Evolutionary conservation across 202 grass and related monocot species (phyloP).

Genomic region (Eragrostis tef): DNA sequence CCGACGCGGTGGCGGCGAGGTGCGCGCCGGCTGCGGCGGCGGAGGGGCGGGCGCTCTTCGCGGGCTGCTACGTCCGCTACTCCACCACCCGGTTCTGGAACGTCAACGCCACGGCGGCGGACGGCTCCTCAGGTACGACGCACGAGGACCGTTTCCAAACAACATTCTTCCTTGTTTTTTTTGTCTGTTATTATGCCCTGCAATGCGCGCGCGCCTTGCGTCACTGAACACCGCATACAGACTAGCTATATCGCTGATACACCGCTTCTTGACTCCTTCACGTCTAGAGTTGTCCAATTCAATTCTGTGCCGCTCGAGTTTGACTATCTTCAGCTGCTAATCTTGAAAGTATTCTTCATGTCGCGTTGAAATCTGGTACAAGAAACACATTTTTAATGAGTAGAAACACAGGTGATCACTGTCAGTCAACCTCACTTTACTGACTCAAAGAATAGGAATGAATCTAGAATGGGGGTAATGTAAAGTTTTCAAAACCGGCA

Average conservation of each 20-base stretch:
- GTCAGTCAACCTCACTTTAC: background rate
- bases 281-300: background rate
- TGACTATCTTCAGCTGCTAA: conserved; percentile 19
- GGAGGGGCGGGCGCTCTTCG: conserved; percentile 67
- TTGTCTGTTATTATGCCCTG: no score
- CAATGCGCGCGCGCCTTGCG: no score
- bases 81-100: conserved; percentile 75
- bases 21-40: conserved; percentile 59
- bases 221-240: no score
- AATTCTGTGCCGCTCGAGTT: no score
- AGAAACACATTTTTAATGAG: background rate
- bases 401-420: background rate
- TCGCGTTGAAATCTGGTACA: background rate
- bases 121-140: conserved; percentile 55
- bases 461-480: background rate
- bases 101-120: conserved; percentile 41
- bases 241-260: background rate
- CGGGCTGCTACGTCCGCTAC: conserved; percentile 79
- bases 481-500: conserved; percentile 8
- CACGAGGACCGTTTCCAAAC: background rate
- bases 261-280: background rate
- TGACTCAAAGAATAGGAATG: conserved; percentile 19
- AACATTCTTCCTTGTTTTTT: background rate
- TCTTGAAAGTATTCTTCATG: background rate
- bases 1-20: no score